Percentiles rank a stretch among this genome's conserved stretches.
These are phyloP conservation scores for Pyricularia grisea DNA, from an alignment of 2,329 filamentous ascomycete genomes.

Conservation along the genomic window DNA sequence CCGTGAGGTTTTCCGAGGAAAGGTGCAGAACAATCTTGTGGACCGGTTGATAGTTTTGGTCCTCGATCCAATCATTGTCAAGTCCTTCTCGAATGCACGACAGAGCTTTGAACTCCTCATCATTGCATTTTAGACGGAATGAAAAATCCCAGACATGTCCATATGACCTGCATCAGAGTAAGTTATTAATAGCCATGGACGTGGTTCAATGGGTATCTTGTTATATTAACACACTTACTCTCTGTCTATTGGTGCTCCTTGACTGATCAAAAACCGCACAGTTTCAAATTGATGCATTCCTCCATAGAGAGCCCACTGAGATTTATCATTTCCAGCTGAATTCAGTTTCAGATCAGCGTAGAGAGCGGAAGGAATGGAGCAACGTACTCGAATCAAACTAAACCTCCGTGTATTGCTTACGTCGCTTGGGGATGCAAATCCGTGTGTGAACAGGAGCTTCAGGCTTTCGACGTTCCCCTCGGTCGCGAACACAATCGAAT, in stretches of 20 bases:
- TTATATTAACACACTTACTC: neutral
- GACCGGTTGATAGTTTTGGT: neutral
- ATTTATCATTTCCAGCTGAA: neutral
- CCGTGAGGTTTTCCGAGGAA: neutral
- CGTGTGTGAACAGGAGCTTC: neutral
- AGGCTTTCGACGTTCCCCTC: neutral
- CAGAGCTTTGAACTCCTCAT: neutral
- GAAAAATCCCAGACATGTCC: neutral
- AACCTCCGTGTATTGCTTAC: neutral
- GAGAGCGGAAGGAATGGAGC: neutral
- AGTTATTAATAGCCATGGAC: neutral
- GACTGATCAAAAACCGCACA: neutral
- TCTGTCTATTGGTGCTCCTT: neutral
- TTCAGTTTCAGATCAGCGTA: neutral
- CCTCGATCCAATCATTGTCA: neutral
- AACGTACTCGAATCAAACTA: neutral
- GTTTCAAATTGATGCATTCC: slow-evolving; percentile 3
- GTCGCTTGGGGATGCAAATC: neutral
- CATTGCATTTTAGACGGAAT: neutral
- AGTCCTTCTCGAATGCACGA: neutral
- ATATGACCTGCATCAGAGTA: neutral
- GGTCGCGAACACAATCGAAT: neutral
- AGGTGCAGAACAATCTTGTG: neutral
- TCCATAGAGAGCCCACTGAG: slow-evolving; percentile 1
- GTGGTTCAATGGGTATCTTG: neutral